Base-by-base conservation (phyloP, 306 rosid species). In the Hylodesmum podocarpum region DNA sequence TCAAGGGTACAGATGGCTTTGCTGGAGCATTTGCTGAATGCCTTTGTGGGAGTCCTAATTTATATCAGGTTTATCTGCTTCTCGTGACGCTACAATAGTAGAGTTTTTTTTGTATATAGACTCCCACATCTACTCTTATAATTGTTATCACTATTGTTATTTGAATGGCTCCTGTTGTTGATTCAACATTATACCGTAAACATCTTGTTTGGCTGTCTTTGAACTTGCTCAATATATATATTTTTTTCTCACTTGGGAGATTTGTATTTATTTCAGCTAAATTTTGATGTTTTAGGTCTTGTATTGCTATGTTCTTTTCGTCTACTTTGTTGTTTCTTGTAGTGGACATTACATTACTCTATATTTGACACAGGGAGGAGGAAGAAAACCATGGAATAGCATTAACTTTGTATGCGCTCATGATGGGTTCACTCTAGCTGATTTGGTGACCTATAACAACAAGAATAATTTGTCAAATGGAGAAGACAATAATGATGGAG, bases 401-500 rank as follows among this genome's bases (percentile, higher is more conserved):
- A 77, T 95, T 84, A 92, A 92, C 91, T 93, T 95, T 81, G 80
- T 95, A 55, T 90, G 97, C 79, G 87, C 96, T 61, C 98, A 95
- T 21, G 97, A 95, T 84, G 97, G 98, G 59, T 95, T 95, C 83
- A 88, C 97, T 55, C 84, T 95, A 87, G 96, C 93, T 65, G 98
- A 95, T 88, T 81, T 95, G 89, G 98, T 92, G 83, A 89, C 86
- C 24, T 95, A 95, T 82, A 95, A 88, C 86, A 84, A 78, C 49
- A 95, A 95, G 80, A 92, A 89, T 84, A 95, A 95, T 89, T 66
- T 79, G 78, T 87, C 94, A 64, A 95, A 95, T 62, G 98, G 97
- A 24, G 98, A 95, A 77, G 86, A 89, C 89, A 95, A 95, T 87
- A 95, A 84, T n/a, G 97, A 95, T 33, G 98, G 98, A 71, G 98